These are phyloP conservation scores for Saccharomycopsis amapae DNA, from an alignment of 805 yeast species.

Conservation along the genomic window DNA sequence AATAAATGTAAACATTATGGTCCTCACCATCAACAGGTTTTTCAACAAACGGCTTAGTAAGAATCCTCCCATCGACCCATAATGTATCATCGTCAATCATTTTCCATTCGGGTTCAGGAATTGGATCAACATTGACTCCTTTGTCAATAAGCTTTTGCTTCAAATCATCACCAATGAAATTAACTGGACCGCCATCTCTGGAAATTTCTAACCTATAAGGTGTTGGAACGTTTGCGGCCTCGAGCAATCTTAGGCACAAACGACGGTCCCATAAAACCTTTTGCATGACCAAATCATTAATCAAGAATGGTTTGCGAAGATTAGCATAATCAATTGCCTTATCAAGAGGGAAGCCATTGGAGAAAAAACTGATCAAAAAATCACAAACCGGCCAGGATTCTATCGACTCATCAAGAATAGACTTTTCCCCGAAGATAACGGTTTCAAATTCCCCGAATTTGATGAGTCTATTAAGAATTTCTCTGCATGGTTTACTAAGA, in stretches of 20 bases:
- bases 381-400: constrained; percentile 99
- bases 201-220: constrained; percentile 84
- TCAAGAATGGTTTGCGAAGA: constrained; percentile 79
- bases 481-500: constrained; percentile 89
- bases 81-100: constrained; percentile 87
- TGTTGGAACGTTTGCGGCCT: constrained; percentile 79
- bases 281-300: constrained; percentile 87
- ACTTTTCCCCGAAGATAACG: constrained; percentile 94
- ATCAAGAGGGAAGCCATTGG: constrained; percentile 93
- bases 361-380: constrained; percentile 84
- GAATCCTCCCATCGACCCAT: constrained; percentile 59
- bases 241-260: constrained; percentile 69
- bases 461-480: constrained; percentile 77
- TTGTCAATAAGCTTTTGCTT: constrained; percentile 49
- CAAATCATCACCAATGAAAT: constrained; percentile 59
- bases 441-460: constrained; percentile 96
- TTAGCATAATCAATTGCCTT: constrained; percentile 90
- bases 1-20: constrained; percentile 91
- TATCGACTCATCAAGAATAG: constrained; percentile 81
- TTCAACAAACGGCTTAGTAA: constrained; percentile 91
- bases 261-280: constrained; percentile 97
- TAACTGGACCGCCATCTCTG: constrained; percentile 89
- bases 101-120: constrained; percentile 68
- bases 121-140: constrained; percentile 45
- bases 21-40: constrained; percentile 99